Evolutionary conservation across 2,329 filamentous ascomycete genomes (phyloP), one percentile per base, ranked within the genome.

Genomic region (Ilyonectria sp.): DNA sequence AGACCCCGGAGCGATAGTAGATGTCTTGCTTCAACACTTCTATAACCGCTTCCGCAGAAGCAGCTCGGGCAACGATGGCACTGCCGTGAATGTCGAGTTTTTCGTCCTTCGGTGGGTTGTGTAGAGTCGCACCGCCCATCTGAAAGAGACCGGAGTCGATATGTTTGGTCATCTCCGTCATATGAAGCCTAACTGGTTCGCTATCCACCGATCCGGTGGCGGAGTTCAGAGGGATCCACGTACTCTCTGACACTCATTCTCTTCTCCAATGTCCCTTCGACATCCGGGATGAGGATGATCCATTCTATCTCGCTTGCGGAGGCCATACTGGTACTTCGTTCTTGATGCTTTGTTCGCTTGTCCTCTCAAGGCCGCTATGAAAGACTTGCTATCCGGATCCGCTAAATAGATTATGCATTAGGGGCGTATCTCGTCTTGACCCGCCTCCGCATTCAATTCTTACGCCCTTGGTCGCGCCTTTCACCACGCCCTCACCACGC

Each of bases 101-200:
- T 4, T 26, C 43, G 3, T 54, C 21, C 11, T 54, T 23, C 8
- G 37, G 21, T 19, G 49, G 37, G 33, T 13, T 33, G 19, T 53
- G 49, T 11, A 63, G 9, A 35, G 52, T 63, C 9, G 60, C 60
- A 6, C 52, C 60, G 17, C 60, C 50, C 60, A 63, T 56, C 21
- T 63, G 52, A 13, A 63, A 56, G 17, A 63, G 52, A 11, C 60
- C 60, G 2, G 60, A 63, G 17, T 63, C 60, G 44, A 63, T 49
- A 33, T 49, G 40, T 11, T 56, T 63, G 15, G 44, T 31, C 52
- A 63, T 47, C 6, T 63, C 53, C 29, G 40, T 40, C 8, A 63
- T 43, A 31, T 63, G 60, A 10, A 33, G 6, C n/a, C 59, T 61
- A 6, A 26, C 29, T 55, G 29, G 15, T n/a, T 26, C 15, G 40